Evolutionary conservation across 495 filamentous ascomycete genomes (phyloP).

Genomic region (Tetracladium marchalianum): DNA sequence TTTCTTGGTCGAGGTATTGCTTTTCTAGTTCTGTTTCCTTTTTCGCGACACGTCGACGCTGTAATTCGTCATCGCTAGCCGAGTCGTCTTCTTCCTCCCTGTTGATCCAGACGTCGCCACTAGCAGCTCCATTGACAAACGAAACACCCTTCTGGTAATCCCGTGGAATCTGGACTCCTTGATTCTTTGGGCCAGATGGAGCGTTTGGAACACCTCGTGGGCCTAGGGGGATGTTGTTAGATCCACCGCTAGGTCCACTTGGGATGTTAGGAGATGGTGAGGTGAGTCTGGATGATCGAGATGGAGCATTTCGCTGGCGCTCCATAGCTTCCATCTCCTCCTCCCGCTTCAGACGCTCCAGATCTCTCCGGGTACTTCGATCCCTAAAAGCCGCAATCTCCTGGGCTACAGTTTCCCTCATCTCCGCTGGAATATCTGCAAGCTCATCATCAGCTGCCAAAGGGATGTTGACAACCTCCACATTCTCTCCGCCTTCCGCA

Average conservation of each 20-base stretch:
- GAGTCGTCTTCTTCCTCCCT: constrained; percentile 83
- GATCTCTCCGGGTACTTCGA: constrained; percentile 73
- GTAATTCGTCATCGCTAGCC: constrained; percentile 78
- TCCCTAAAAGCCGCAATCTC: constrained; percentile 94
- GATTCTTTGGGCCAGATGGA: constrained; percentile 60
- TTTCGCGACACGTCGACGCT: constrained; percentile 60
- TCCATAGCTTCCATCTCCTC: constrained; percentile 90
- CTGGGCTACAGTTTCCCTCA: constrained; percentile 90
- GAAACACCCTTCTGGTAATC: constrained; percentile 75
- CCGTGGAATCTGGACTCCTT: constrained; percentile 58
- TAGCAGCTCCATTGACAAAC: constrained; percentile 62
- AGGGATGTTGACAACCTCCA: constrained; percentile 85
- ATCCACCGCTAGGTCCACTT: constrained; percentile 59
- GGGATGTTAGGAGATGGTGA: constrained; percentile 47
- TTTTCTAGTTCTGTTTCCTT: constrained; percentile 68
- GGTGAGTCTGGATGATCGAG: constrained; percentile 55
- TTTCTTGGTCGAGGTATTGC: constrained; percentile 73
- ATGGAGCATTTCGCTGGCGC: constrained; percentile 56
- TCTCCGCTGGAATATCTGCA: constrained; percentile 89
- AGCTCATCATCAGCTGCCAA: constrained; percentile 88
- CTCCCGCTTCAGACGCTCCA: constrained; percentile 77
- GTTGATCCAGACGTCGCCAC: constrained; percentile 37
- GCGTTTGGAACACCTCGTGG: constrained; percentile 64
- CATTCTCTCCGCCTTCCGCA: constrained; percentile 46
- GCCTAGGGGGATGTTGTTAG: constrained; percentile 80